Conservation (phyloP, 257 asterid species). For the Anisodus tanguticus region DNA sequence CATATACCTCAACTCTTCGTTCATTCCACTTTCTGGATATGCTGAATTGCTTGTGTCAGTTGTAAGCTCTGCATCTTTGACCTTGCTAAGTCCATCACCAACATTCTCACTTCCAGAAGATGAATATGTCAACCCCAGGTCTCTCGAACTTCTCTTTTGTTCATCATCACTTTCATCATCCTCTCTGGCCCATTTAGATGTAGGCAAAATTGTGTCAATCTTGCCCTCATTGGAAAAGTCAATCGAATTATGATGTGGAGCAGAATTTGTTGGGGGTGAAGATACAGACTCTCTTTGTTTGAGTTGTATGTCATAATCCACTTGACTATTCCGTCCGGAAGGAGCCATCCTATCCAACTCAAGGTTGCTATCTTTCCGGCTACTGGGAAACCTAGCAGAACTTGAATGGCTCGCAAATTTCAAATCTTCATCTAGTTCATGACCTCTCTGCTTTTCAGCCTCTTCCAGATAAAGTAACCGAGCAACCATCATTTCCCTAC, state of each 20-base stretch:
- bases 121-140: constrained; percentile 80
- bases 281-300: constrained; percentile 50
- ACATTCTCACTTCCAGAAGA: constrained; percentile 93
- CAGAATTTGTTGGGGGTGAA: constrained; percentile 41
- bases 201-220: constrained; percentile 67
- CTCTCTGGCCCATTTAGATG: constrained; percentile 94
- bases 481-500: constrained; percentile 94
- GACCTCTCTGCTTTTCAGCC: constrained; percentile 85
- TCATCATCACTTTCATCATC: constrained; percentile 81
- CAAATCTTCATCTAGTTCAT: constrained; percentile 72
- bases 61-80: constrained; percentile 55
- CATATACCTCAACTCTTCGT: constrained; percentile 79
- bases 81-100: constrained; percentile 53
- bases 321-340: constrained; percentile 52
- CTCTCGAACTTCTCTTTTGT: constrained; percentile 58
- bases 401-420: constrained; percentile 62
- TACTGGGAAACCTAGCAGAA: constrained; percentile 57
- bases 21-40: constrained; percentile 67
- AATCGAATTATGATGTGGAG: constrained; percentile 42
- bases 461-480: constrained; percentile 89
- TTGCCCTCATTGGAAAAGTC: constrained; percentile 51
- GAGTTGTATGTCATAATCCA: constrained; percentile 50
- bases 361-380: constrained; percentile 51
- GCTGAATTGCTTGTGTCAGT: constrained; percentile 61
- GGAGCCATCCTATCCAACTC: constrained; percentile 54